Percentiles rank a stretch among this genome's conserved stretches.
phyloP scores from a whole-genome alignment of 805 yeast genomes.

The Schwanniomyces vanrijiae region DNA sequence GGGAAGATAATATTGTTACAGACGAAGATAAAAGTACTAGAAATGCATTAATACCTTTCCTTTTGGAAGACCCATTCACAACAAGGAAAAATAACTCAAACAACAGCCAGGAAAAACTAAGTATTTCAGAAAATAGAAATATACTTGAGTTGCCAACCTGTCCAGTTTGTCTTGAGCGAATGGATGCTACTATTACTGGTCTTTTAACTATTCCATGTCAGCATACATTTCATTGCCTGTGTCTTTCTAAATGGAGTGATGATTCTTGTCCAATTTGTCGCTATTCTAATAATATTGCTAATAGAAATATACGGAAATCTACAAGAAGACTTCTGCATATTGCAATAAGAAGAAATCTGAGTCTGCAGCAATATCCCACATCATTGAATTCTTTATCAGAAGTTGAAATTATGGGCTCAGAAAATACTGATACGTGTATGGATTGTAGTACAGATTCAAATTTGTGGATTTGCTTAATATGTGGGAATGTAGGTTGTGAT shows the following conservation, averaged over 20 bases:
- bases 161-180: conserved; percentile 87
- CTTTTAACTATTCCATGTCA: conserved; percentile 86
- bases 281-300: conserved; percentile 55
- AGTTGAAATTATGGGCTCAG: conserved; percentile 1
- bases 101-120: conserved; percentile 7
- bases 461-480: conserved; percentile 85
- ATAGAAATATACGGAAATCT: conserved; percentile 31
- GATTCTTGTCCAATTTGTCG: conserved; percentile 91
- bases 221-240: conserved; percentile 89
- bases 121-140: conserved; percentile 1
- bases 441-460: conserved; percentile 60
- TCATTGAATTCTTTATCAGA: not conserved
- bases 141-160: conserved; percentile 78
- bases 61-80: conserved; percentile 75
- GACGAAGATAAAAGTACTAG: conserved; percentile 6
- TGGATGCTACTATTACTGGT: conserved; percentile 81
- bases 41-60: conserved; percentile 55
- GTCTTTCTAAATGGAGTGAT: conserved; percentile 85
- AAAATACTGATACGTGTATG: conserved; percentile 40
- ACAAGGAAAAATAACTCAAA: conserved; percentile 9
- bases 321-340: conserved; percentile 34
- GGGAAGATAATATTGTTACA: conserved; percentile 8
- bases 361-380: conserved; percentile 2
- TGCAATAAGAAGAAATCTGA: conserved; percentile 10
- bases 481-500: conserved; percentile 93